These are phyloP conservation scores for Hibiscus tridactylites DNA, from an alignment of 345 rosid genomes.

Conservation along the genomic window DNA sequence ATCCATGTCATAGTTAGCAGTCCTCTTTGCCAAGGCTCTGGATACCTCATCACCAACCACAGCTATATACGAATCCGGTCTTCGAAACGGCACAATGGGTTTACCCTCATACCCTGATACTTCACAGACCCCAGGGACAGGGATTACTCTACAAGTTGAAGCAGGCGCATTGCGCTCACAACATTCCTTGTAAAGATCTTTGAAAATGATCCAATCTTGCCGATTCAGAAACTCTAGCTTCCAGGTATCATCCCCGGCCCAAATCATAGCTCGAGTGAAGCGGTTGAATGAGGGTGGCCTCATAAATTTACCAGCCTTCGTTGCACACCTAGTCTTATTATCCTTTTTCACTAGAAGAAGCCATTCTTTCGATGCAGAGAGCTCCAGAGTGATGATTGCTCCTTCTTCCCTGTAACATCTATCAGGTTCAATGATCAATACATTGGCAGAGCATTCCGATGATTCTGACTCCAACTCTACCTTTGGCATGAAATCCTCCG, in stretches of 20 bases:
- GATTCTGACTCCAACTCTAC: conserved; percentile 24
- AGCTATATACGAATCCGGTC: conserved; percentile 55
- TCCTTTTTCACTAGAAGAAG: conserved; percentile 53
- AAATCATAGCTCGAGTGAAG: conserved; percentile 51
- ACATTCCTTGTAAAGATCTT: conserved; percentile 83
- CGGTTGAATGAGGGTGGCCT: conserved; percentile 57
- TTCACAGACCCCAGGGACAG: conserved; percentile 73
- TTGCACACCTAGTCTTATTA: conserved; percentile 33
- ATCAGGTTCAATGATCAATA: conserved; percentile 49
- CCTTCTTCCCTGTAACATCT: conserved; percentile 74
- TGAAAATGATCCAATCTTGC: conserved; percentile 72
- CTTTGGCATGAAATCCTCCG: conserved; percentile 22
- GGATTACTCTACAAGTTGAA: conserved; percentile 46
- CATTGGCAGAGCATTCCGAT: conserved; percentile 49
- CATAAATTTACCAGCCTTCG: conserved; percentile 51
- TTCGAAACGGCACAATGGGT: conserved; percentile 26
- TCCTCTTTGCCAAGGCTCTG: conserved; percentile 61
- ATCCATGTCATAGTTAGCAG: conserved; percentile 81
- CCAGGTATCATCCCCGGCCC: conserved; percentile 73
- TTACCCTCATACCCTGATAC: conserved; percentile 45
- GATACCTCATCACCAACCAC: conserved; percentile 57
- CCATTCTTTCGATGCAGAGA: conserved; percentile 58
- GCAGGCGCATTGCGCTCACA: conserved; percentile 50
- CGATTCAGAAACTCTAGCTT: conserved; percentile 70
- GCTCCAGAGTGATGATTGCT: conserved; percentile 44